Conservation (phyloP, 805 yeast genomes). For the Starmera quercuum region DNA sequence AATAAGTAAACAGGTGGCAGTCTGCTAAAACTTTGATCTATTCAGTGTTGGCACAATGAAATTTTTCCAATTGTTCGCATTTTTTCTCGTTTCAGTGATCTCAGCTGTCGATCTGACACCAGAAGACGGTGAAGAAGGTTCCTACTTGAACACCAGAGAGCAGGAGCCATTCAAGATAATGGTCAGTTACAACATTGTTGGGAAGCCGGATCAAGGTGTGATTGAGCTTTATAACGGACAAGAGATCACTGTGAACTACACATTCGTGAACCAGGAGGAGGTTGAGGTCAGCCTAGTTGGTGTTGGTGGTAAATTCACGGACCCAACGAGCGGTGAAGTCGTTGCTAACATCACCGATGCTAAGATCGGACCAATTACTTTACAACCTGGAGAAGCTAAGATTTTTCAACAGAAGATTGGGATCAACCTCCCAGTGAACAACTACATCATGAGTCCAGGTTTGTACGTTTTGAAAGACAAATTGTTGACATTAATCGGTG, state of each 20-base stretch:
- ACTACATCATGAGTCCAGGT: constrained; percentile 53
- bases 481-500: constrained; percentile 44
- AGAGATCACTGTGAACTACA: constrained; percentile 40
- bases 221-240: constrained; percentile 45
- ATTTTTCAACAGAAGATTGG: constrained; percentile 52
- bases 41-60: too few relatives aligned
- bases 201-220: constrained; percentile 30
- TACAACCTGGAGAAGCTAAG: constrained; percentile 41
- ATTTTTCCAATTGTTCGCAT: too few relatives aligned
- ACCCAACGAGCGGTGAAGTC: constrained; percentile 43
- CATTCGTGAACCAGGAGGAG: constrained; percentile 46
- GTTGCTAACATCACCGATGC: constrained; percentile 59
- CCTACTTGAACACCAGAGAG: constrained; percentile 15
- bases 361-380: constrained; percentile 50
- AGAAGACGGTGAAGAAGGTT: constrained; percentile 5
- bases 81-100: constrained; percentile 6
- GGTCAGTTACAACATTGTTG: constrained; percentile 42
- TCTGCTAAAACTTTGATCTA: too few relatives aligned
- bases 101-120: constrained; percentile 13
- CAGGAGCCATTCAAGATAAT: constrained; percentile 36
- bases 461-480: constrained; percentile 45
- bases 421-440: constrained; percentile 48
- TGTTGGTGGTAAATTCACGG: constrained; percentile 57
- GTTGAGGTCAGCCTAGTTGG: constrained; percentile 49
- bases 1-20: too few relatives aligned